phyloP scores from a whole-genome alignment of 257 asterid genomes.

The Nicotiana paniculata region DNA sequence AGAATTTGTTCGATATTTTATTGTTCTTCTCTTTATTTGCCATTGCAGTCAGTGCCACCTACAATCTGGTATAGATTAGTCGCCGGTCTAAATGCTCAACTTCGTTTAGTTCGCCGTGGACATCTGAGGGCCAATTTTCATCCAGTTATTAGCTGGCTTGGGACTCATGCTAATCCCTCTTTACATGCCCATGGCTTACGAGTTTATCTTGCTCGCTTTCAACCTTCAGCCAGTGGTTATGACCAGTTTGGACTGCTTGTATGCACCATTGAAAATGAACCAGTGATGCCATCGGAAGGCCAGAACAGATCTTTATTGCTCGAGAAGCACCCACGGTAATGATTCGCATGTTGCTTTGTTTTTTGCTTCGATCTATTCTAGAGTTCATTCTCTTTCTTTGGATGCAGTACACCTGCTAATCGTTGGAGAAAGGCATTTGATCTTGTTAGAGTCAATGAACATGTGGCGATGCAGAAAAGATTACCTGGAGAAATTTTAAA shows the following conservation, averaged over 20 bases:
- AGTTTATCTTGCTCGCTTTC: conserved; percentile 55
- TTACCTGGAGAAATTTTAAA: conserved; percentile 50
- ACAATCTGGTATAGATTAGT: conserved; percentile 78
- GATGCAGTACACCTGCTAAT: conserved; percentile 52
- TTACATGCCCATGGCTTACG: conserved; percentile 50
- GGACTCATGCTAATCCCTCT: conserved; percentile 66
- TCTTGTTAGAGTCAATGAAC: conserved; percentile 69
- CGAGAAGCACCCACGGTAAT: conserved; percentile 52
- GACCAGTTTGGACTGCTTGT: conserved; percentile 72
- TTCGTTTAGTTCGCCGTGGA: conserved; percentile 71
- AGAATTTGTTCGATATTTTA: background rate
- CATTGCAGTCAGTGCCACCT: conserved; percentile 77
- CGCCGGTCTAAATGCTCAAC: conserved; percentile 92
- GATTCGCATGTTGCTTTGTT: conserved; percentile 14
- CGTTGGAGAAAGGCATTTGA: conserved; percentile 81
- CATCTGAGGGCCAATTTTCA: conserved; percentile 59
- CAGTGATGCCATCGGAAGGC: conserved; percentile 36
- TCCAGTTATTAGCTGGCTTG: conserved; percentile 75
- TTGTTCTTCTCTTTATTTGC: conserved; percentile 9
- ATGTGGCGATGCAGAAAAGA: conserved; percentile 43
- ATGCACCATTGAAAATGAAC: conserved; percentile 51
- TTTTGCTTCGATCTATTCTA: conserved; percentile 9
- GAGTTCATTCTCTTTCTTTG: conserved; percentile 5
- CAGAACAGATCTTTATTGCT: conserved; percentile 28
- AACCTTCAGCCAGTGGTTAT: conserved; percentile 67